Evolutionary conservation across 192 early-diverging fungal species (phyloP), one percentile per base, ranked within the genome.

Genomic region (Linnemannia exigua): DNA sequence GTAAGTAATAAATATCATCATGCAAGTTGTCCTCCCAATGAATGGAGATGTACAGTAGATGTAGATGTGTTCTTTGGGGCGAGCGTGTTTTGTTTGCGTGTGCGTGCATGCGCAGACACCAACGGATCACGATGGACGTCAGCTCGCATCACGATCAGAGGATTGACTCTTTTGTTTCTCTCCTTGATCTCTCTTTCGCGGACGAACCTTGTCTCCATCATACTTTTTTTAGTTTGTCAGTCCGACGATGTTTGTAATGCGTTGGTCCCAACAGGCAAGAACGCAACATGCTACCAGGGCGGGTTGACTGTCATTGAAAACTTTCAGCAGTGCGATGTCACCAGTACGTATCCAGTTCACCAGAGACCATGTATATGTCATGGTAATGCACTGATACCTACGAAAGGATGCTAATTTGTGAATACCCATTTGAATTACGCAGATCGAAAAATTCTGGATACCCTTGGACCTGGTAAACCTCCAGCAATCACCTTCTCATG

Each of bases 401-500:
- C n/a, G n/a, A 22, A 12, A 8, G 33, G 85, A 61, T 88, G 54
- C 28, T 31, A 31, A 63, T 63, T 6, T 25, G 14, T 31, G 28
- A 44, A 28, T 52, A 8, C 35, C 52, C 72, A 14, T 66, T 36
- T 66, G 22, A 4, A 12, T 37, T 38, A 22, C 51, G 12, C 50
- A 91, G 90, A 92, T 50, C 82, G 86, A 17, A 92, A 92, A 51
- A 92, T 92, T 63, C 52, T 92, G 14, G 91, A 91, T 36, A 87
- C 87, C 69, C 84, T 92, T 36, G 84, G 81, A 35, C 92, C 92
- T 11, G 90, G 89, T 19, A 90, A 93, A 19, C 88, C 89, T 17
- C 95, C 95, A 38, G 93, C 94, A 68, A 93, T 95, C 69, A 96
- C 95, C 17, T 94, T 96, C 75, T 90, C 91, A 19, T 96, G 93